Evolutionary conservation across 2,329 filamentous ascomycete species (phyloP).

Genomic region (Onygena corvina): DNA sequence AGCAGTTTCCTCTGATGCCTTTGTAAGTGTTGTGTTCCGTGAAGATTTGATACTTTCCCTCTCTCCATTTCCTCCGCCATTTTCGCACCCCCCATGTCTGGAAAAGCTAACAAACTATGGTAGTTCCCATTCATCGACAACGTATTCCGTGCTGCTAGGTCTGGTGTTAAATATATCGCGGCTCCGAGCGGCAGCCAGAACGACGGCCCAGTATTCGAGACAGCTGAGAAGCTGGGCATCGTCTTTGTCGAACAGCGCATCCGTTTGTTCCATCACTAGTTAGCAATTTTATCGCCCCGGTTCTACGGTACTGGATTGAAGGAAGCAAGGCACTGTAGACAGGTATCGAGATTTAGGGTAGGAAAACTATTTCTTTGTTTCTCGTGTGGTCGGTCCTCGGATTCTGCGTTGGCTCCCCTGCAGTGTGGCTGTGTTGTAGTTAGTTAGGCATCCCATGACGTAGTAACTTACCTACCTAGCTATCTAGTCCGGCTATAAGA

Average conservation of each 20-base stretch:
- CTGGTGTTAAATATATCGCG: slow-evolving; percentile 90
- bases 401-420: too few species aligned
- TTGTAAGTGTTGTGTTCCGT: slow-evolving; percentile 49
- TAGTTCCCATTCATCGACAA: slow-evolving; percentile 98
- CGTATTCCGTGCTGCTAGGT: slow-evolving; percentile 78
- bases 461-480: too few species aligned
- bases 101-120: neutral
- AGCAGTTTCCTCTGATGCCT: slow-evolving; percentile 84
- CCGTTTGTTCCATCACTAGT: slow-evolving; percentile 86
- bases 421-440: too few species aligned
- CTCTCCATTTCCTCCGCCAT: neutral
- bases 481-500: too few species aligned
- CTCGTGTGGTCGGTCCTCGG: too few species aligned
- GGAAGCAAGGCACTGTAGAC: too few species aligned
- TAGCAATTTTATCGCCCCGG: neutral
- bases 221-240: slow-evolving; percentile 81
- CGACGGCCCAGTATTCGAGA: slow-evolving; percentile 50
- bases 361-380: too few species aligned
- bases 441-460: too few species aligned
- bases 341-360: too few species aligned
- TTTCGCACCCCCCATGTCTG: neutral
- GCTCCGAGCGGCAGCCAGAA: slow-evolving; percentile 66
- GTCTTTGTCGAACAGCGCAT: slow-evolving; percentile 92
- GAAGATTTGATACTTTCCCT: neutral
- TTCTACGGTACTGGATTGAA: neutral